A percentile compares a stretch with the other conserved stretches of the same genome.
Evolutionary conservation across 2,329 filamentous ascomycete species (phyloP).

Genomic region (Tolypocladium tundrense): DNA sequence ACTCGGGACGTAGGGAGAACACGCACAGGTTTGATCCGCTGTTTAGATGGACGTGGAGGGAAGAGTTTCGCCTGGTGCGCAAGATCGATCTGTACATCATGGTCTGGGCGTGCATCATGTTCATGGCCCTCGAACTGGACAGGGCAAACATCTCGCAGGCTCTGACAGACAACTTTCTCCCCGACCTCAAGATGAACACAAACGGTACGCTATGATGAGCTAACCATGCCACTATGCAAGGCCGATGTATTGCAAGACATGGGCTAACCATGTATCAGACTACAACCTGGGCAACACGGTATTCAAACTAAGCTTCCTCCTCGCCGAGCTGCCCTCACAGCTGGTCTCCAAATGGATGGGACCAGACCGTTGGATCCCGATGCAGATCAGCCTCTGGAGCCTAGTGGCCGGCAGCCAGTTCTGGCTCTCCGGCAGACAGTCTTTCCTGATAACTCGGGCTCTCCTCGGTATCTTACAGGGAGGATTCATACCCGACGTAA

Average conservation of each 20-base stretch:
- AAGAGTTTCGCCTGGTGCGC: conserved; percentile 25
- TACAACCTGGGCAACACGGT: conserved; percentile 23
- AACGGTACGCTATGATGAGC: conserved; percentile 16
- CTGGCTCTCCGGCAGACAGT: conserved; percentile 25
- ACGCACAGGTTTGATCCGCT: conserved; percentile 36
- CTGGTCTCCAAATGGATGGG: conserved; percentile 48
- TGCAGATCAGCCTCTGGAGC: conserved; percentile 47
- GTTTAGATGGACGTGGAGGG: conserved; percentile 30
- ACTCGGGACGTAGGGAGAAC: conserved; percentile 21
- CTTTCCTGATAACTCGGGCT: conserved; percentile 27
- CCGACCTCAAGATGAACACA: conserved; percentile 30
- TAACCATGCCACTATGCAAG: background rate
- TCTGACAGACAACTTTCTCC: conserved; percentile 35
- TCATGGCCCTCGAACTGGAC: conserved; percentile 35
- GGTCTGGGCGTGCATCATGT: conserved; percentile 33
- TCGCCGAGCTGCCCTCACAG: conserved; percentile 44
- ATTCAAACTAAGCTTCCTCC: conserved; percentile 20
- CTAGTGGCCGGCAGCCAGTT: conserved; percentile 39
- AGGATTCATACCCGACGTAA: conserved; percentile 35
- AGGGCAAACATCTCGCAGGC: conserved; percentile 36
- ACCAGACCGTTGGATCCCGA: conserved; percentile 49
- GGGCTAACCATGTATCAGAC: conserved; percentile 9
- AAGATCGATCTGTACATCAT: conserved; percentile 33
- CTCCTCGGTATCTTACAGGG: conserved; percentile 33
- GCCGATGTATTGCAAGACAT: background rate